Base-by-base conservation (phyloP, 2,329 filamentous ascomycete genomes). In the Cladophialophora bantiana region DNA sequence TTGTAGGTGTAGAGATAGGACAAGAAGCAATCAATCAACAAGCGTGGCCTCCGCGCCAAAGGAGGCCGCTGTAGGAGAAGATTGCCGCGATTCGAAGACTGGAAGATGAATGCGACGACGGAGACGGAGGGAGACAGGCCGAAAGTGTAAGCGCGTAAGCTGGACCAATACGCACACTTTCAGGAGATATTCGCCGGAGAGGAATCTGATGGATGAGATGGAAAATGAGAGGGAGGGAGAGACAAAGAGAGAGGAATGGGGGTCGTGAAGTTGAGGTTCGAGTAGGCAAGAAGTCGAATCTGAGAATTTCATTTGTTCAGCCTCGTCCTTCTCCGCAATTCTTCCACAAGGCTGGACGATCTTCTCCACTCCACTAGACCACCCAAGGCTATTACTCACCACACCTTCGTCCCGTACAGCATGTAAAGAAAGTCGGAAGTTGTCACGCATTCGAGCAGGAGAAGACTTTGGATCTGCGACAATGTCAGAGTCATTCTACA, bases 401-500 rank as follows among this genome's bases (percentile, higher is more conserved):
- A 48, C 42, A 10, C n/a, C 40, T 48, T 48, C n/a, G 7, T 20
- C n/a, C n/a, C n/a, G 3, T 10, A 20, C 2, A 48, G 42, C 42
- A 7, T 10, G 7, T 10, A 50, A 7, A 26, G 45, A 12, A 20
- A 20, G 12, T 50, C 9, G 10, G 20, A 31, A 50, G 18, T 9
- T 50, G 18, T 50, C 45, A 26, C 42, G n/a, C 12, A 9, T 10
- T 31, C 9, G 4, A 50, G 10, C 9, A 12, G 20, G 15, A 13
- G n/a, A 7, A 26, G 15, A 7, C 31, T 9, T 12, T 31, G 45
- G 40, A 7, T 9, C n/a, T 50, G 20, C 36, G 26, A 32, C 50
- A 13, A 70, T 70, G 68, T 52, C 68, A 15, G 68, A 70, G 62
- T 68, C 68, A 10, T 70, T 68, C 66, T 70, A 70, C 42, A 65